Percentiles rank a stretch among this genome's conserved stretches.
These are phyloP conservation scores for Lignosus rhinocerotis DNA, from an alignment of 1,284 basidiomycete species.

Conservation along the genomic window DNA sequence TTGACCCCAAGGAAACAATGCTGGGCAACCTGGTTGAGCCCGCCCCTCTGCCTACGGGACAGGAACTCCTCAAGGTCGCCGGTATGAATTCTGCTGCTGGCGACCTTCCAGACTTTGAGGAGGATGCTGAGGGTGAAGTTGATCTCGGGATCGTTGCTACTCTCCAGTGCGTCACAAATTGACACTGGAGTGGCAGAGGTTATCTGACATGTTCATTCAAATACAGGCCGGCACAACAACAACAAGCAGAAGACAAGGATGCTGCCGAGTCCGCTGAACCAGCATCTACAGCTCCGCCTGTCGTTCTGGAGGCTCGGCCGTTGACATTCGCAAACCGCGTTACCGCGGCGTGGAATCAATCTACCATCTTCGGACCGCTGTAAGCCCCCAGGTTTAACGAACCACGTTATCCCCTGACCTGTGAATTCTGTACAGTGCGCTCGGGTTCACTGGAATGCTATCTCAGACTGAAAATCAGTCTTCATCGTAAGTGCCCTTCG, in stretches of 20 bases:
- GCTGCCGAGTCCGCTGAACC: not conserved
- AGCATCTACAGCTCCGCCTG: not conserved
- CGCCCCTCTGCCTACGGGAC: conserved; percentile 35
- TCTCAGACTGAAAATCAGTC: not conserved
- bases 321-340: conserved; percentile 19
- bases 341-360: conserved; percentile 22
- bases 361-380: conserved; percentile 40
- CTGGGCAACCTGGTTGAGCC: not conserved
- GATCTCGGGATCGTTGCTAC: conserved; percentile 4
- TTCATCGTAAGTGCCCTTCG: not conserved
- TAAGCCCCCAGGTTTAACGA: conserved; percentile 20
- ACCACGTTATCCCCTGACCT: not conserved
- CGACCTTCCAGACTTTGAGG: conserved; percentile 57
- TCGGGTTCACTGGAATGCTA: conserved; percentile 3
- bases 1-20: not conserved
- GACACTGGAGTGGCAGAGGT: too few species aligned
- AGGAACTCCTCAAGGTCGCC: conserved; percentile 49
- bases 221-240: not conserved
- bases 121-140: conserved; percentile 35
- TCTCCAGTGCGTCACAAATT: not conserved
- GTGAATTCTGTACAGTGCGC: conserved; percentile 2
- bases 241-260: not conserved
- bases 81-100: conserved; percentile 41
- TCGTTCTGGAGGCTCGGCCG: conserved; percentile 13
- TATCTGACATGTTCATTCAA: not conserved